Percentiles rank a stretch among this genome's conserved stretches.
Evolutionary conservation across 805 yeast species (phyloP).

Genomic region (Metschnikowia picachoensis): DNA sequence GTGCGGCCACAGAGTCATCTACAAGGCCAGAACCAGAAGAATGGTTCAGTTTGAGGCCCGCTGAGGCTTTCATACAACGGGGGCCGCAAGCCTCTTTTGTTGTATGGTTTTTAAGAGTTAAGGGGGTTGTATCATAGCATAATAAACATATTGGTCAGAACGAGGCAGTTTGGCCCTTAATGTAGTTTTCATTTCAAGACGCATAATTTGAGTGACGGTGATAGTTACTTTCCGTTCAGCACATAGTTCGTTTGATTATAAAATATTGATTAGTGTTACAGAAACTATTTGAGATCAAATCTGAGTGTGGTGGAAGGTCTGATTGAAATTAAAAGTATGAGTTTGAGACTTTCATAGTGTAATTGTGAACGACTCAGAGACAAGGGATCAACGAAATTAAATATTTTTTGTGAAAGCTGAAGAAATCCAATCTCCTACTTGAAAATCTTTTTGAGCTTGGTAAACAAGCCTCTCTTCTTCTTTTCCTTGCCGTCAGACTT

Average conservation of each 20-base stretch:
- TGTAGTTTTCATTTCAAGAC: too few species aligned
- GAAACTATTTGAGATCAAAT: conserved; percentile 4
- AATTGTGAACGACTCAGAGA: conserved; percentile 5
- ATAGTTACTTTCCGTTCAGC: too few species aligned
- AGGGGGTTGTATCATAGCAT: conserved; percentile 9
- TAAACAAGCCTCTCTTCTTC: conserved; percentile 40
- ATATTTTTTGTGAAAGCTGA: conserved; percentile 1
- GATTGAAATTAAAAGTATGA: conserved; percentile 1
- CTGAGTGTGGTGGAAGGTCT: conserved; percentile 2
- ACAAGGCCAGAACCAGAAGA: conserved; percentile 96
- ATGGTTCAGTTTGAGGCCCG: conserved; percentile 63
- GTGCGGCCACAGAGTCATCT: conserved; percentile 96
- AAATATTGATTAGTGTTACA: conserved; percentile 4
- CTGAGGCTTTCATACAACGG: conserved; percentile 13
- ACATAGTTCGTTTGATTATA: too few species aligned
- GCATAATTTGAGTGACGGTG: too few species aligned
- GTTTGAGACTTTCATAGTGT: background rate
- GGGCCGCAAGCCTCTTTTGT: too few species aligned
- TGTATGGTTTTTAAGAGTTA: background rate
- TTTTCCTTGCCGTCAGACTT: conserved; percentile 20
- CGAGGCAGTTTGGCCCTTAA: too few species aligned
- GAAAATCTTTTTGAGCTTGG: conserved; percentile 40
- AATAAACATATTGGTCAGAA: conserved; percentile 1
- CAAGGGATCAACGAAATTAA: conserved; percentile 2
- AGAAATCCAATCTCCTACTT: conserved; percentile 16